phyloP scores from a whole-genome alignment of 2,329 filamentous ascomycete species.

The Dichotomopilus funicola region DNA sequence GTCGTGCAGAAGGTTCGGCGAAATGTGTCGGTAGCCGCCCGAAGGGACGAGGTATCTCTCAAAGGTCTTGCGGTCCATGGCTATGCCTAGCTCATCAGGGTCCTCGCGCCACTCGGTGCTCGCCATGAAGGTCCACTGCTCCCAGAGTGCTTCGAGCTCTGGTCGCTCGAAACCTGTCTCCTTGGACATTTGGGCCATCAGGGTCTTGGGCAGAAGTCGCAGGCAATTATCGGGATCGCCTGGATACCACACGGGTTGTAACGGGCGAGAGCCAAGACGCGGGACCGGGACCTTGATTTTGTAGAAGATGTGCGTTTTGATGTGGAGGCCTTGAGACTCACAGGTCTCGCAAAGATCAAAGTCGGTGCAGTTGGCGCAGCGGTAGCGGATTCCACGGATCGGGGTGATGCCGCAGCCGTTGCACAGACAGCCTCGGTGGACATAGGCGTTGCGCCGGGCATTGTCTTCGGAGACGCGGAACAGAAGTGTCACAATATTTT shows the following conservation, averaged over 20 bases:
- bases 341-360: constrained; percentile 94
- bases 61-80: constrained; percentile 89
- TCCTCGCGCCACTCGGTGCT: constrained; percentile 79
- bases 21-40: constrained; percentile 68
- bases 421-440: constrained; percentile 87
- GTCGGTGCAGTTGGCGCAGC: constrained; percentile 91
- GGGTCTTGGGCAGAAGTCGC: constrained; percentile 56
- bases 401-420: constrained; percentile 83
- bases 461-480: constrained; percentile 94
- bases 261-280: constrained; percentile 72
- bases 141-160: constrained; percentile 88
- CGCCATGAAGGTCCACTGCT: constrained; percentile 93
- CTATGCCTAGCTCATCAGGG: constrained; percentile 67
- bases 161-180: constrained; percentile 77
- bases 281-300: constrained; percentile 89
- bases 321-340: constrained; percentile 70
- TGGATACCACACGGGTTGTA: constrained; percentile 79
- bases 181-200: constrained; percentile 62
- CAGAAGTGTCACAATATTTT: constrained; percentile 76
- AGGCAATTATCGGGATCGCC: constrained; percentile 71
- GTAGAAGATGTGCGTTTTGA: constrained; percentile 92
- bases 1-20: constrained; percentile 88
- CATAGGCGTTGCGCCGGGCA: constrained; percentile 77
- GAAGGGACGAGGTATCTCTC: constrained; percentile 83
- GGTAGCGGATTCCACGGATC: constrained; percentile 86